Conservation (phyloP, 2,329 filamentous ascomycete genomes). For the Rugonectria rugulosa region DNA sequence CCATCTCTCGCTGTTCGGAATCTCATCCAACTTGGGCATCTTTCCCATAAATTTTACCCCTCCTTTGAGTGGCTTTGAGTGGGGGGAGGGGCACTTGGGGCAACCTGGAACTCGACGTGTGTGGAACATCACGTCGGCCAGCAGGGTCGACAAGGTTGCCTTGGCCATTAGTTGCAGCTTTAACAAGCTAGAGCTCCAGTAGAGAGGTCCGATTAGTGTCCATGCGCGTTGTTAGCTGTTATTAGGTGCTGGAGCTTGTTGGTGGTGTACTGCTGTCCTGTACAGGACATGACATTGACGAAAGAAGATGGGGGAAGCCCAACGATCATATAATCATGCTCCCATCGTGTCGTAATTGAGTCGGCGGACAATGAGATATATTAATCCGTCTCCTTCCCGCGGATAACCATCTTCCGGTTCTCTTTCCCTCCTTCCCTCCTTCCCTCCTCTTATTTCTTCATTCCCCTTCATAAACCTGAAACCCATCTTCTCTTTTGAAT, state of each 20-base stretch:
- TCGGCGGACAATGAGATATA: conserved; percentile 1
- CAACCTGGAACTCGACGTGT: not conserved
- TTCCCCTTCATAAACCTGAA: not conserved
- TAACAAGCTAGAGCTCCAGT: too few relatives aligned
- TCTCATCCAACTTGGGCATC: not conserved
- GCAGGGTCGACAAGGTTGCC: not conserved
- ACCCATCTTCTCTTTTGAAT: not conserved
- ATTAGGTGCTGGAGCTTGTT: not conserved
- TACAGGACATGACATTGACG: too few relatives aligned
- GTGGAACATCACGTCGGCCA: not conserved
- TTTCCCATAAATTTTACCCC: not conserved
- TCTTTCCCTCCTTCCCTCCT: not conserved
- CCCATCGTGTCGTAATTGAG: conserved; percentile 2
- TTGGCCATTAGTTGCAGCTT: not conserved
- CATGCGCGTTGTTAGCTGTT: not conserved
- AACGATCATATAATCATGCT: not conserved
- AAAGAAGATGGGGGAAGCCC: not conserved
- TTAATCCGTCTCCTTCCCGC: not conserved
- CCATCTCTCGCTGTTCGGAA: too few relatives aligned
- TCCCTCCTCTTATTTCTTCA: not conserved
- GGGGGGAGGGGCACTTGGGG: conserved; percentile 2
- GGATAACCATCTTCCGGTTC: not conserved
- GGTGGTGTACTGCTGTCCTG: not conserved
- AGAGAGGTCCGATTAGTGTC: too few relatives aligned
- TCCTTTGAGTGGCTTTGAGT: too few relatives aligned